Percentiles rank a stretch among this genome's conserved stretches.
These are phyloP conservation scores for Vaccinium macrocarpon DNA, from an alignment of 148 eudicot genomes.

Conservation along the genomic window DNA sequence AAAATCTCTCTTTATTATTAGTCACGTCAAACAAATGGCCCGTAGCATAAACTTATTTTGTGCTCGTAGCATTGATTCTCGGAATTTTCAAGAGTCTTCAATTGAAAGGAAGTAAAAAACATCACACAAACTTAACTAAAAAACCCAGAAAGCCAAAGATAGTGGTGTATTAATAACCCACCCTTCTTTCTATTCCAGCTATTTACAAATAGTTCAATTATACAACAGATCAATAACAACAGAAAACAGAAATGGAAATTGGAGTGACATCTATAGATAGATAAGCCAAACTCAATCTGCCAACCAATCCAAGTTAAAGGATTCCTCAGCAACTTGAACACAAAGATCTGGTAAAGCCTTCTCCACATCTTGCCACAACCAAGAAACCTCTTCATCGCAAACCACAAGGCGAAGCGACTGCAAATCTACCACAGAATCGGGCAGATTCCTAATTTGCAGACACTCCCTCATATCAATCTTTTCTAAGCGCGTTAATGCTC, in stretches of 20 bases:
- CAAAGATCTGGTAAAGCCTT: constrained; percentile 35
- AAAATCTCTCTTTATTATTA: too few species aligned
- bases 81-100: background rate
- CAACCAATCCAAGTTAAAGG: constrained; percentile 70
- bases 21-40: too few species aligned
- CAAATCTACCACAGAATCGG: constrained; percentile 35
- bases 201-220: background rate
- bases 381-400: constrained; percentile 74
- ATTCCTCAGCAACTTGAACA: constrained; percentile 66
- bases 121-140: background rate
- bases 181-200: background rate
- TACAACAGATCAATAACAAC: background rate
- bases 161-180: background rate
- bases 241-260: background rate
- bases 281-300: constrained; percentile 30
- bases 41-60: too few species aligned
- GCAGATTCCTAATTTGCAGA: constrained; percentile 43
- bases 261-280: background rate
- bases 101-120: background rate
- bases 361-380: constrained; percentile 57
- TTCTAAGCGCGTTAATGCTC: constrained; percentile 47
- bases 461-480: constrained; percentile 88
- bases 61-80: background rate
- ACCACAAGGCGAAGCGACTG: constrained; percentile 48
- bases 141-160: background rate